Base-by-base conservation (phyloP, 169 alveolate genomes). In the Condylostoma magnum region DNA sequence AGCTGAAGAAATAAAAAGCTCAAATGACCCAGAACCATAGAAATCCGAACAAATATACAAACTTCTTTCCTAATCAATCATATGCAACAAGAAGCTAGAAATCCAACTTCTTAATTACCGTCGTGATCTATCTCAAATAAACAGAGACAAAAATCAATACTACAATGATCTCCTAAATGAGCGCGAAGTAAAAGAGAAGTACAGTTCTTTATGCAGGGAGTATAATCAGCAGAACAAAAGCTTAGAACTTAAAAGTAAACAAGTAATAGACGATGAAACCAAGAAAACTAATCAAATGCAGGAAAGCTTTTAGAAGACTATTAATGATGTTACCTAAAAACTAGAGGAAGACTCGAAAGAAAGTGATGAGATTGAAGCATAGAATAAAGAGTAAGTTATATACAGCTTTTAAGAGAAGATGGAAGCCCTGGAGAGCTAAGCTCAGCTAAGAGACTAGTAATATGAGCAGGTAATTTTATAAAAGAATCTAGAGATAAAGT, bases 71-170 rank as follows among this genome's bases (percentile, higher is more conserved):
- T n/a, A n/a, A n/a, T n/a, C n/a, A n/a, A n/a, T n/a, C n/a, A n/a
- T n/a, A n/a, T n/a, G n/a, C n/a, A n/a, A n/a, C n/a, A 60, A 60
- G 31, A 36, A n/a, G 33, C 71, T 60, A 15, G 71, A 60, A 60
- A 60, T 2, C n/a, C 56, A 60, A 60, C 18, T 15, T n/a, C 15
- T 15, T 8, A 60, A 55, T 38, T 38, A n/a, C 2, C 71, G 71
- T 20, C 36, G 43, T 15, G 34, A 38, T n/a, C 27, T 38, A 20
- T 38, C 41, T 15, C 36, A 60, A 28, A n/a, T n/a, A 18, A 18
- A 10, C 1, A 22, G 71, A 8, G 71, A 60, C 3, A 60, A 60
- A 60, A 55, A 60, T 38, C 6, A 18, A 0, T 38, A 38, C 30
- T 38, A 38, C 0, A 60, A 28, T 3, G 71, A 60, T 10, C n/a